Evolutionary conservation across 345 rosid genomes (phyloP).

Genomic region (Adansonia digitata): DNA sequence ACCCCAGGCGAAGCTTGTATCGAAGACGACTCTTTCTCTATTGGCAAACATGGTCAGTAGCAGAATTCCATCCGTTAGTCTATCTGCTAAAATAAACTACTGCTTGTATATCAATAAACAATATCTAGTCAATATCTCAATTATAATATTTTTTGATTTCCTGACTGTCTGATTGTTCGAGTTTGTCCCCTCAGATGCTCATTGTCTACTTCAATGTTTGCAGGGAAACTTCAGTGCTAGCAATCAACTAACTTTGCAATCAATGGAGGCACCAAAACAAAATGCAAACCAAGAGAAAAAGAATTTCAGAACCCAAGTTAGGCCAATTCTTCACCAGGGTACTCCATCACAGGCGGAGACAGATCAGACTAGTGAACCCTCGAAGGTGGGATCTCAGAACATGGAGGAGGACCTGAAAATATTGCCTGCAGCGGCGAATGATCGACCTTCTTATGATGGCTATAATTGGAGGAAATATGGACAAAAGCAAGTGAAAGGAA

Average conservation of each 20-base stretch:
- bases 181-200: neutral
- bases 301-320: conserved; percentile 29
- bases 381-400: conserved; percentile 25
- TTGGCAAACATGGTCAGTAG: conserved; percentile 75
- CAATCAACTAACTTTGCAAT: conserved; percentile 26
- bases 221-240: conserved; percentile 47
- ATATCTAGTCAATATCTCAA: neutral
- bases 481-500: conserved; percentile 97
- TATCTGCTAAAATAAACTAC: neutral
- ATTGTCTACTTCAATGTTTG: conserved; percentile 6
- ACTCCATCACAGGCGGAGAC: conserved; percentile 26
- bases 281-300: conserved; percentile 30
- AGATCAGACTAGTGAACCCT: conserved; percentile 27
- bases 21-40: conserved; percentile 68
- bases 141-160: too few species aligned
- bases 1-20: conserved; percentile 82
- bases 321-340: conserved; percentile 25
- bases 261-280: conserved; percentile 27
- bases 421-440: conserved; percentile 23
- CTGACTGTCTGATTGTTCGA: neutral
- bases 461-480: conserved; percentile 99
- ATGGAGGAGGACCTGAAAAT: conserved; percentile 43
- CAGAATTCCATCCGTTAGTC: neutral
- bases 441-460: conserved; percentile 79
- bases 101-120: neutral